These are phyloP conservation scores for Xylaria venustula DNA, from an alignment of 495 filamentous ascomycete genomes.

Conservation along the genomic window DNA sequence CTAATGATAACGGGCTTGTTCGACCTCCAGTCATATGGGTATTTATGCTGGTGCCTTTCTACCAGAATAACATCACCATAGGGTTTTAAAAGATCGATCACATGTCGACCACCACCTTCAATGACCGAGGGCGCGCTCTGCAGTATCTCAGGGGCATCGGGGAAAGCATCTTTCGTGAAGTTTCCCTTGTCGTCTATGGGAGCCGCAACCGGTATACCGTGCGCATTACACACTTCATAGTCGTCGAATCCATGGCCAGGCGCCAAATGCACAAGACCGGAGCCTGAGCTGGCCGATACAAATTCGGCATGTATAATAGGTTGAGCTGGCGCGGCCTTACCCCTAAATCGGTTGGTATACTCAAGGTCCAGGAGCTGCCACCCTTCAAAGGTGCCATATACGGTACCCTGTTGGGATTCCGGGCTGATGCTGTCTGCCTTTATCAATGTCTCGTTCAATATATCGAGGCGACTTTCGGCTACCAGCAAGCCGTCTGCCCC, in stretches of 20 bases:
- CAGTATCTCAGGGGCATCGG: constrained; percentile 58
- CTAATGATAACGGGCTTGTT: constrained; percentile 87
- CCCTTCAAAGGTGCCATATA: constrained; percentile 62
- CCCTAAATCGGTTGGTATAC: constrained; percentile 67
- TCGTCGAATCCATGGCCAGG: constrained; percentile 97
- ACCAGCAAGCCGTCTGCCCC: constrained; percentile 53
- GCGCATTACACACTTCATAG: constrained; percentile 72
- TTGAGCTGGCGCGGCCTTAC: constrained; percentile 50
- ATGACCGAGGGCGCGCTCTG: constrained; percentile 42
- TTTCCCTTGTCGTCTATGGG: constrained; percentile 78
- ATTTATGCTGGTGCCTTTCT: constrained; percentile 80
- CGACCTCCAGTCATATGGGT: constrained; percentile 96
- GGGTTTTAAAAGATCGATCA: constrained; percentile 60
- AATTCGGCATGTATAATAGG: constrained; percentile 79
- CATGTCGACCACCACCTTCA: constrained; percentile 61
- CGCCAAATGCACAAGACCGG: constrained; percentile 89
- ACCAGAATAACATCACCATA: constrained; percentile 58
- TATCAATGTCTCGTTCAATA: constrained; percentile 32
- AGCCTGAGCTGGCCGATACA: constrained; percentile 81
- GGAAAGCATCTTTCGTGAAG: constrained; percentile 75
- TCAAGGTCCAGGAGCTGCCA: constrained; percentile 59
- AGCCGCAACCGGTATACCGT: constrained; percentile 68
- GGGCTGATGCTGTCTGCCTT: constrained; percentile 32
- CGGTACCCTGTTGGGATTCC: constrained; percentile 2
- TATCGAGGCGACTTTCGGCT: constrained; percentile 63